These are phyloP conservation scores for Arthrinium puccinioides DNA, from an alignment of 2,329 filamentous ascomycete species.

Conservation along the genomic window DNA sequence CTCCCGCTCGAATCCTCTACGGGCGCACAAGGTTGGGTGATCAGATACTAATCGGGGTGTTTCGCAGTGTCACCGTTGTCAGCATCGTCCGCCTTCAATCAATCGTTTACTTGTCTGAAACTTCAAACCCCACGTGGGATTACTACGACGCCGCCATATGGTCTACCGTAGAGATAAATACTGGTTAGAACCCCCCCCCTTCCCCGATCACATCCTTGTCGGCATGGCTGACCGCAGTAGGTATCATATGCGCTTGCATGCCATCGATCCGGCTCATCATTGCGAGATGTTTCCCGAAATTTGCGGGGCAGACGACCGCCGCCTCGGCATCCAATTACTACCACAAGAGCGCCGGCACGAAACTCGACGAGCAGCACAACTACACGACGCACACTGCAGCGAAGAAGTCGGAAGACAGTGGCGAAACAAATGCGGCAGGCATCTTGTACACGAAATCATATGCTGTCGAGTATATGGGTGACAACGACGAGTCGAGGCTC, in stretches of 20 bases:
- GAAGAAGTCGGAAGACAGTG: neutral
- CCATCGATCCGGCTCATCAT: constrained; percentile 6
- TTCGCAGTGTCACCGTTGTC: constrained; percentile 6
- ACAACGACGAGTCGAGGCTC: neutral
- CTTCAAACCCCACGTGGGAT: constrained; percentile 7
- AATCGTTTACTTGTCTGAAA: constrained; percentile 5
- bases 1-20: constrained; percentile 21
- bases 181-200: neutral
- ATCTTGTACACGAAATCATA: constrained; percentile 1
- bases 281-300: constrained; percentile 4
- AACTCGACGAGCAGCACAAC: neutral
- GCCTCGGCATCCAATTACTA: neutral
- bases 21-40: too few species aligned
- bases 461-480: neutral
- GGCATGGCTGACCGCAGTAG: neutral
- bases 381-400: neutral
- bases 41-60: constrained; percentile 9
- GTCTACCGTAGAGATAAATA: constrained; percentile 8
- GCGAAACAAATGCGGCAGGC: neutral
- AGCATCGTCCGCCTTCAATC: constrained; percentile 8
- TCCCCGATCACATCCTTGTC: neutral
- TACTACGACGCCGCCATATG: constrained; percentile 4
- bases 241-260: constrained; percentile 9
- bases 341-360: neutral
- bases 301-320: constrained; percentile 1